Percentiles rank a stretch among this genome's conserved stretches.
These are phyloP conservation scores for Cupressus sempervirens DNA, from an alignment of 75 land plant genomes.

Conservation along the genomic window DNA sequence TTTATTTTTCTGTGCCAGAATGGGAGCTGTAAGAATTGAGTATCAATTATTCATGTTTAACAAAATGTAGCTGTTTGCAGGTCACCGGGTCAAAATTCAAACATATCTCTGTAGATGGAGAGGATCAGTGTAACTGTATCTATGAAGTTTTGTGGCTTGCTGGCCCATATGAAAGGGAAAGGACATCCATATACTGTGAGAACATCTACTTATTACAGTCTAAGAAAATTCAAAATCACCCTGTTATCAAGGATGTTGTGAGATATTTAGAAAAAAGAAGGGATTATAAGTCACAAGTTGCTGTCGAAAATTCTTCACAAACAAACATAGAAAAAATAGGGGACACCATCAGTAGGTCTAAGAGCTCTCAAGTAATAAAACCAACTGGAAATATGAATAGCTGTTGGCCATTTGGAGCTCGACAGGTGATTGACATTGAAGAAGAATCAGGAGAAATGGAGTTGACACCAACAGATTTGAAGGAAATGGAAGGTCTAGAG, in stretches of 20 bases:
- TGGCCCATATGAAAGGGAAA: not conserved
- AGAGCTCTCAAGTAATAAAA: too few relatives aligned
- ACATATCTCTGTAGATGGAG: not conserved
- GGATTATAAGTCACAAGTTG: not conserved
- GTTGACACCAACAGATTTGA: not conserved
- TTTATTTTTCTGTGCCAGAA: not conserved
- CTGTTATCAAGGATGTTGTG: not conserved
- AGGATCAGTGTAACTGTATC: conserved; percentile 1
- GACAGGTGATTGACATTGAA: not conserved
- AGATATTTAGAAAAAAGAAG: not conserved
- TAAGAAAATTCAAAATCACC: conserved; percentile 4
- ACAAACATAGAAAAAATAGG: not conserved
- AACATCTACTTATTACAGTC: conserved; percentile 1
- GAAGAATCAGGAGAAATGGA: not conserved
- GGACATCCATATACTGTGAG: not conserved
- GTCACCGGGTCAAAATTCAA: not conserved
- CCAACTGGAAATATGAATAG: not conserved
- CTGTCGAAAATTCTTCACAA: not conserved
- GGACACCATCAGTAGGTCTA: not conserved
- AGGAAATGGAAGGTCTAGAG: not conserved
- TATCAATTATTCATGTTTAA: not conserved
- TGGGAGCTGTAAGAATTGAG: not conserved
- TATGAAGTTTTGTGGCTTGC: conserved; percentile 11
- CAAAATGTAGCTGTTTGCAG: not conserved
- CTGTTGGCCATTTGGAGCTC: not conserved